Evolutionary conservation across 2,329 filamentous ascomycete genomes (phyloP), one percentile per base, ranked within the genome.

Genomic region (Phialocephala sp.): DNA sequence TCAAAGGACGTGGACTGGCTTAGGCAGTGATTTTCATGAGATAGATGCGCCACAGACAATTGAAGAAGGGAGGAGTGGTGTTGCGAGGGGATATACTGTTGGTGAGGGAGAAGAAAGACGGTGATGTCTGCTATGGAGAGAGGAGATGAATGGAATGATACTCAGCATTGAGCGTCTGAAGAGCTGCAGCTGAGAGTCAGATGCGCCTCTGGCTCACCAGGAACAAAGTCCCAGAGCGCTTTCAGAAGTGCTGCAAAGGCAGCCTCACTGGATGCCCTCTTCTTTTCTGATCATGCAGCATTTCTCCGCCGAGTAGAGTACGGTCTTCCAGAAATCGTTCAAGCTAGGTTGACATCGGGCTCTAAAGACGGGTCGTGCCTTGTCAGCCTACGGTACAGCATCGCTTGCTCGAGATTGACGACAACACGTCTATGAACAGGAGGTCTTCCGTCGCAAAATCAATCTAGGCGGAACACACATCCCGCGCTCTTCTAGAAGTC

Each of bases 1-100:
- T 3, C 87, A 94, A 73, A 82, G 95, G 64, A 97, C 92, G 4
- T 99, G 95, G 95, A 91, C 91, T 74, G 95, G 95, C 0, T 79
- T 99, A 27, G 95, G 95, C 0, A 97, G 88, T 68, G 95, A 99
- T 76, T 96, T 93, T 73, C 83, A 84, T 69, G 87, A 89, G 36
- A 83, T 85, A n/a, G 83, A 85, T 58, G 82, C 79, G n/a, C 80
- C 80, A 15, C 83, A 86, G 89, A 91, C 86, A 20, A 85, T 99
- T 64, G 93, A 97, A 75, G 89, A 97, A 78, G 95, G 95, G 1
- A 86, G 93, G 69, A 91, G 89, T 70, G 95, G 95, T 18, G 88
- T 98, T 64, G 95, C 95, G 39, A 88, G 92, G 73, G 95, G 94
- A 0, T 99, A 99, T 80, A 87, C 83, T 0, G 90, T 95, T 60